A percentile compares a stretch with the other conserved stretches of the same genome.
These are phyloP conservation scores for Phoenix dactylifera DNA, from an alignment of 176 grass and related monocot species.

Conservation along the genomic window DNA sequence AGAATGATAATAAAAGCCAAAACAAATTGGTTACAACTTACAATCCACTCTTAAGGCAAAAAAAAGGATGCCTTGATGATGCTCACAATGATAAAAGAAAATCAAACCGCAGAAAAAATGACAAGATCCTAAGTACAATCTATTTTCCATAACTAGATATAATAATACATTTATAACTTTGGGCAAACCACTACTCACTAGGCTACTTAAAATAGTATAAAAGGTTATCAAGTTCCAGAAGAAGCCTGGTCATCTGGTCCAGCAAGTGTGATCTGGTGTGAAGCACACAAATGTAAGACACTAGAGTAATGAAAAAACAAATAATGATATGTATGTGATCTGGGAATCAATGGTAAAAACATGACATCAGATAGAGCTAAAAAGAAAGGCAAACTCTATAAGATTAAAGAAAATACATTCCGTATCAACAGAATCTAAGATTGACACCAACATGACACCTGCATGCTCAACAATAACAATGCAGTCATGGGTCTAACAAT, in stretches of 20 bases:
- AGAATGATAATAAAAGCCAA: too few species aligned
- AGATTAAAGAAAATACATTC: too few species aligned
- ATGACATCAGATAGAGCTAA: neutral
- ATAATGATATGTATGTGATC: neutral
- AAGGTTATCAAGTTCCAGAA: constrained; percentile 10
- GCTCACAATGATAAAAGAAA: neutral
- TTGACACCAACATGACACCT: too few species aligned
- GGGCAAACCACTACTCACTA: too few species aligned
- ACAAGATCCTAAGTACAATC: too few species aligned
- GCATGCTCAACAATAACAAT: too few species aligned
- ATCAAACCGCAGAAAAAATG: neutral
- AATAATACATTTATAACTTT: too few species aligned
- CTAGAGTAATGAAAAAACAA: neutral
- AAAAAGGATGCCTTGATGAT: constrained; percentile 7
- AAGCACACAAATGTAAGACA: neutral
- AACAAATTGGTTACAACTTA: too few species aligned
- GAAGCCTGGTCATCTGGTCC: constrained; percentile 48
- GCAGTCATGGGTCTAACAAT: too few species aligned
- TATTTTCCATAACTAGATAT: too few species aligned
- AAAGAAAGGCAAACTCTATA: too few species aligned
- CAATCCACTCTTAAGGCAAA: constrained; percentile 2
- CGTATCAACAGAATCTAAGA: too few species aligned
- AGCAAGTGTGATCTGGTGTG: constrained; percentile 50
- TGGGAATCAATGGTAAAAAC: constrained; percentile 8
- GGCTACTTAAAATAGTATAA: neutral